These are phyloP conservation scores for Daedaleopsis sinensis DNA, from an alignment of 768 basidiomycete genomes.

Conservation along the genomic window DNA sequence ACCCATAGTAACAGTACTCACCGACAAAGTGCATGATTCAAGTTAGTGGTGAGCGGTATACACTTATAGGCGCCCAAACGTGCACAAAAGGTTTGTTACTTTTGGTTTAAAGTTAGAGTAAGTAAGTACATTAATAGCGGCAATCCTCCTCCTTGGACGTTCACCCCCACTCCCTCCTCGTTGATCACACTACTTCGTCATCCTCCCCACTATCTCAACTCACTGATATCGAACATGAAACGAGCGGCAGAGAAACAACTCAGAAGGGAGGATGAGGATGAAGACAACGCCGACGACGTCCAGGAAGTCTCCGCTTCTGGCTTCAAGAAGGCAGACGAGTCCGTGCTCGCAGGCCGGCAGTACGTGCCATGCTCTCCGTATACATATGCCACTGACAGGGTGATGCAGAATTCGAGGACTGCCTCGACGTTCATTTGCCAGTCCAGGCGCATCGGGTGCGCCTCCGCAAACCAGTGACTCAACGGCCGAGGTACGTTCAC, in stretches of 20 bases:
- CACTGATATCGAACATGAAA: conserved; percentile 75
- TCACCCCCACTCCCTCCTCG: too few relatives aligned
- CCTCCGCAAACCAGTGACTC: background rate
- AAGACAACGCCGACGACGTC: conserved; percentile 42
- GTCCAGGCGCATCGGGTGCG: background rate
- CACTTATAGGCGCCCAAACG: too few relatives aligned
- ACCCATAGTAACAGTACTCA: too few relatives aligned
- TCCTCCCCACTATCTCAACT: background rate
- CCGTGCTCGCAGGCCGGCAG: conserved; percentile 57
- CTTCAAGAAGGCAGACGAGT: conserved; percentile 65
- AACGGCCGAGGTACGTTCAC: background rate
- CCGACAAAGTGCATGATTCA: too few relatives aligned
- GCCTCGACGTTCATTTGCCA: background rate
- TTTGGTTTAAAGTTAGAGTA: too few relatives aligned
- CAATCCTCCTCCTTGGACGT: too few relatives aligned
- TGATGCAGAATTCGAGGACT: background rate
- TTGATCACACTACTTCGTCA: background rate
- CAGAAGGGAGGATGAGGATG: conserved; percentile 53
- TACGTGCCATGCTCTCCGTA: conserved; percentile 36
- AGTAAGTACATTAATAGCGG: too few relatives aligned
- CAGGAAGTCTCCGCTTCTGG: conserved; percentile 48
- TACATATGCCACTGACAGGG: background rate
- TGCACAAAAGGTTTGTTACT: too few relatives aligned
- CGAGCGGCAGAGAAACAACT: conserved; percentile 75
- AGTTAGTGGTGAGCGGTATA: too few relatives aligned